phyloP scores from a whole-genome alignment of 1,284 basidiomycete species.

The Naganishia albida region DNA sequence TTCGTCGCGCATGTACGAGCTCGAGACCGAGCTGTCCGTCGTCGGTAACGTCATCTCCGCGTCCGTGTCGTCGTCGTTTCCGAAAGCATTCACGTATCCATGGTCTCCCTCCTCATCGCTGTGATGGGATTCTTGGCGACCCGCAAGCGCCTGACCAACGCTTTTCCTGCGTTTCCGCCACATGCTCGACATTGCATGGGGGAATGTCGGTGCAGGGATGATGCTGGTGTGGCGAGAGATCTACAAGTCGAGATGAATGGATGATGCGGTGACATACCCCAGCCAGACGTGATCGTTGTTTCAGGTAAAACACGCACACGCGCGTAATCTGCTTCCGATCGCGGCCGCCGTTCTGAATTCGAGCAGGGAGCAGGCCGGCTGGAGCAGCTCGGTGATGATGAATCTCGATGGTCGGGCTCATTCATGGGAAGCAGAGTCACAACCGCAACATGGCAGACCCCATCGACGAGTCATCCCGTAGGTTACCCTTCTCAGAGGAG shows the following conservation, averaged over 20 bases:
- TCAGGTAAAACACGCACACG: not conserved
- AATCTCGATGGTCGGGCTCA: not conserved
- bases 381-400: too few relatives aligned
- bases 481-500: too few relatives aligned
- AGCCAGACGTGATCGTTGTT: not conserved
- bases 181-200: slow-evolving; percentile 1
- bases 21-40: slow-evolving; percentile 14
- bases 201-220: too few relatives aligned
- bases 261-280: too few relatives aligned
- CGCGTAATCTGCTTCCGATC: not conserved
- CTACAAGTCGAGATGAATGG: too few relatives aligned
- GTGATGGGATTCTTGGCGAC: not conserved
- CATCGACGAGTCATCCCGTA: slow-evolving; percentile 26
- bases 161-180: slow-evolving; percentile 25
- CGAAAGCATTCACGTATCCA: not conserved
- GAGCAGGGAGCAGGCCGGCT: too few relatives aligned
- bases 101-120: slow-evolving; percentile 2
- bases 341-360: not conserved
- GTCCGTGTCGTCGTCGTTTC: not conserved
- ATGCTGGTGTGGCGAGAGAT: too few relatives aligned
- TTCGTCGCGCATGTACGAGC: not conserved
- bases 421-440: not conserved
- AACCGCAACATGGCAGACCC: slow-evolving; percentile 17
- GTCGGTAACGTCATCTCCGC: slow-evolving; percentile 3
- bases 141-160: not conserved